phyloP scores from a whole-genome alignment of 768 basidiomycete genomes.

The Calocybe gangraenosa region DNA sequence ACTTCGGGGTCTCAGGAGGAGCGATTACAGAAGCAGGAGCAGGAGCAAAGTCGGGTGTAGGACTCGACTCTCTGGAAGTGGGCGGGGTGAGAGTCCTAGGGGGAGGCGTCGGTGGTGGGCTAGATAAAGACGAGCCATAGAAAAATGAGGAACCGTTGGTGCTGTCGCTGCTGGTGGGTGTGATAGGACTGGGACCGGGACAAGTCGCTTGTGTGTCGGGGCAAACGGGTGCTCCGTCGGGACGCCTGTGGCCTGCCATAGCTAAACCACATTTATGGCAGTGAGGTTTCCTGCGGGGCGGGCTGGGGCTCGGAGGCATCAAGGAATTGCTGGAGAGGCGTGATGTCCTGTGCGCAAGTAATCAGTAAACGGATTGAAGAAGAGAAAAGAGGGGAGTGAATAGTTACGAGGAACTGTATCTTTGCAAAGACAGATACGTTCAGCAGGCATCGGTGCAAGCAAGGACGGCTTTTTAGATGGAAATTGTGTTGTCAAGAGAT shows the following conservation, averaged over 20 bases:
- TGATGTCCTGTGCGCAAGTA: no score
- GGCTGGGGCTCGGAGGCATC: no score
- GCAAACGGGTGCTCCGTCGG: slow-evolving; percentile 25
- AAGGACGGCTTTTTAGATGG: no score
- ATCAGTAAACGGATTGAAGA: no score
- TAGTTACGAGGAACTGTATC: no score
- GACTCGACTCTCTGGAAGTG: not conserved
- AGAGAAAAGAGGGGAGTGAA: no score
- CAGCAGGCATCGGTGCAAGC: no score
- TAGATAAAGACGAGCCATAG: not conserved
- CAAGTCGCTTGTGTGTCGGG: slow-evolving; percentile 13
- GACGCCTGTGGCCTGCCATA: slow-evolving; percentile 37
- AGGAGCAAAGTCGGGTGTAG: not conserved
- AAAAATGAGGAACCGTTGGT: not conserved
- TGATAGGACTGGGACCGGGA: not conserved
- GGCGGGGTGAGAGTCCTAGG: no score
- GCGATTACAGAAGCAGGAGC: not conserved
- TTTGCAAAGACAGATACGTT: no score
- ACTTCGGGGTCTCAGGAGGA: slow-evolving; percentile 1
- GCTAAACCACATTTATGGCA: slow-evolving; percentile 22
- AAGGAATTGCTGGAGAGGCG: no score
- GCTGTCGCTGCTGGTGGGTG: not conserved
- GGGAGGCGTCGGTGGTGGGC: no score
- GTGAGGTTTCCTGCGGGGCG: not conserved
- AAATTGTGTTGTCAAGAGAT: no score